These are phyloP conservation scores for Pleurotus giganteus DNA, from an alignment of 768 basidiomycete genomes.

Conservation along the genomic window DNA sequence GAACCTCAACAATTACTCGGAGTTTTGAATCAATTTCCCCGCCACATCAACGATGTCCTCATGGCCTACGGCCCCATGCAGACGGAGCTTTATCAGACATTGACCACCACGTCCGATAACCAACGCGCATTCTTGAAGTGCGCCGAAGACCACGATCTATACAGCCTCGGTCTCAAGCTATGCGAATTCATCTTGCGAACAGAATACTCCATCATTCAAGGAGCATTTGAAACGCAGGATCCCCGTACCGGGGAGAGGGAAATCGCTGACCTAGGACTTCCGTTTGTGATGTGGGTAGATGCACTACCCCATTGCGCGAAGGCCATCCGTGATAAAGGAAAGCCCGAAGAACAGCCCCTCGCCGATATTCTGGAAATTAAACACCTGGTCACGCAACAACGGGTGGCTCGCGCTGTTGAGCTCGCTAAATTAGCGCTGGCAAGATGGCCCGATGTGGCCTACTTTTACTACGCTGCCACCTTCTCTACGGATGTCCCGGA, in stretches of 20 bases:
- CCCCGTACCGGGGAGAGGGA: constrained; percentile 40
- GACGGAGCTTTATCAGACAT: constrained; percentile 46
- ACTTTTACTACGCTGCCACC: constrained; percentile 63
- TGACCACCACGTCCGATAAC: constrained; percentile 39
- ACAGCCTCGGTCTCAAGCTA: constrained; percentile 47
- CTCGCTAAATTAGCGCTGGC: constrained; percentile 45
- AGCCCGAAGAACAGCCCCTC: constrained; percentile 40
- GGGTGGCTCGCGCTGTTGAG: constrained; percentile 45
- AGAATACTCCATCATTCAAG: constrained; percentile 61
- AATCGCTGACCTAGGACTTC: constrained; percentile 46
- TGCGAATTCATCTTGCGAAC: constrained; percentile 50
- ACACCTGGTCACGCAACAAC: constrained; percentile 46
- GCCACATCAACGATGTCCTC: constrained; percentile 43
- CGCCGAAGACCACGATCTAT: constrained; percentile 46
- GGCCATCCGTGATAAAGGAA: constrained; percentile 47
- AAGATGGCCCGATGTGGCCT: constrained; percentile 57
- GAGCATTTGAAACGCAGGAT: constrained; percentile 46
- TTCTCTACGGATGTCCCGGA: constrained; percentile 44
- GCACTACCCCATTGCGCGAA: constrained; percentile 58
- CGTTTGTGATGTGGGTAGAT: constrained; percentile 59
- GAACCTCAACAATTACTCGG: constrained; percentile 49
- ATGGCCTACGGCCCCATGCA: constrained; percentile 44
- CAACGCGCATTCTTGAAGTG: constrained; percentile 53
- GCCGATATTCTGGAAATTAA: constrained; percentile 71
- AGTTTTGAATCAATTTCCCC: constrained; percentile 40